These are phyloP conservation scores for Corchorus olitorius DNA, from an alignment of 345 rosid species.

Conservation along the genomic window DNA sequence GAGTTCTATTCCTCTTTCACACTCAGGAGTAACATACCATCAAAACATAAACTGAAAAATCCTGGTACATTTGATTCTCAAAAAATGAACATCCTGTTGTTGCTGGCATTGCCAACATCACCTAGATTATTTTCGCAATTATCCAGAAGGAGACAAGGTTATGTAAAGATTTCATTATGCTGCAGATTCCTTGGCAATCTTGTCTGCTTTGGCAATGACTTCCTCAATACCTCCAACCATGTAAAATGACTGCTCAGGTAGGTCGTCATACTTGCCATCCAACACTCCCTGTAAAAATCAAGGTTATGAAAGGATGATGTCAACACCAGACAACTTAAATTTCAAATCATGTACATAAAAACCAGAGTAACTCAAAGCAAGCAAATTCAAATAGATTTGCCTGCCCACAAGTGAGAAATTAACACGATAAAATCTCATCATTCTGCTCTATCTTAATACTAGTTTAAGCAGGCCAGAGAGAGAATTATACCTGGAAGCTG, in stretches of 20 bases:
- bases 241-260: constrained; percentile 79
- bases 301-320: neutral
- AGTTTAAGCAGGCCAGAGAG: neutral
- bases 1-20: constrained; percentile 31
- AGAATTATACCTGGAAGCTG: constrained; percentile 84
- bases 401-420: neutral
- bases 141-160: constrained; percentile 24
- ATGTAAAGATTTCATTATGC: constrained; percentile 31
- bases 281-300: constrained; percentile 59
- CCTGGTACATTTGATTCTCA: constrained; percentile 26
- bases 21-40: constrained; percentile 23
- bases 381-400: neutral
- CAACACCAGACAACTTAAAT: neutral
- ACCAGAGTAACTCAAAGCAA: neutral
- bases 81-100: constrained; percentile 29
- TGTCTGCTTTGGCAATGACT: constrained; percentile 81
- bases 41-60: constrained; percentile 20
- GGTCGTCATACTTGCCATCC: constrained; percentile 88
- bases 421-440: neutral
- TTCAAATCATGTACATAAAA: neutral
- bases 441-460: neutral
- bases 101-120: constrained; percentile 38
- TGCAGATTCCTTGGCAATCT: constrained; percentile 73
- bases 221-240: constrained; percentile 92
- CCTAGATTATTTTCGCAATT: constrained; percentile 34